Base-by-base conservation (phyloP, 2,329 filamentous ascomycete genomes). In the Aphanoascus verrucosus region DNA sequence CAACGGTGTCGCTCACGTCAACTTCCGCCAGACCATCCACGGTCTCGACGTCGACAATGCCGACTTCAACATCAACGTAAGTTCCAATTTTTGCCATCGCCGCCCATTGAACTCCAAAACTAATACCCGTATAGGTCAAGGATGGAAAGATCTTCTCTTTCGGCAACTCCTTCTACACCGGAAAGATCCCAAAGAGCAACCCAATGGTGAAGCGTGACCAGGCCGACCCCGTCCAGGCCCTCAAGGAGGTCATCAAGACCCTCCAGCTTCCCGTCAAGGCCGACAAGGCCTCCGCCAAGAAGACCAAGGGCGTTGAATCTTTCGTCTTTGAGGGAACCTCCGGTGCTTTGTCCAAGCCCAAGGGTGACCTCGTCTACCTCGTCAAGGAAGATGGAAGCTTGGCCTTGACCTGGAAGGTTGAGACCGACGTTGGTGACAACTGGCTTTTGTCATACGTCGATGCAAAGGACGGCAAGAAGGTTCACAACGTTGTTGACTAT, bases 11-110 rank as follows among this genome's bases (percentile, higher is more conserved):
- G 55, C 43, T 15, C 55, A 57, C n/a, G 52, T 57, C 31, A 35
- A 53, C 49, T 53, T 57, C 52, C 48, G 49, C 47, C 55, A 57
- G 45, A 57, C 55, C 12, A 20, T 49, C 37, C 52, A 57, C 20
- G 55, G 52, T 1, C 19, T 57, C 17, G 55, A 57, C 20, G 38
- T 57, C 19, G 55, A 55, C 44, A 57, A 57, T 38, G 52, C 52
- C 34, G 55, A 57, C 32, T 55, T 57, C 52, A 57, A 57, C 52
- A 52, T 57, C 32, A 57, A 57, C 49, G 55, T 57, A 53, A 55
- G 55, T 19, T 37, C 48, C n/a, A 38, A 5, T 9, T n/a, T 28
- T 40, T 34, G 20, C 34, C 8, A 5, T 20, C 31, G n/a, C 7
- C 3, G 14, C 17, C 19, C 15, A 20, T 23, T 4, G 15, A 23